Conservation (phyloP, 2,329 filamentous ascomycete genomes). For the Venturia pyrina region DNA sequence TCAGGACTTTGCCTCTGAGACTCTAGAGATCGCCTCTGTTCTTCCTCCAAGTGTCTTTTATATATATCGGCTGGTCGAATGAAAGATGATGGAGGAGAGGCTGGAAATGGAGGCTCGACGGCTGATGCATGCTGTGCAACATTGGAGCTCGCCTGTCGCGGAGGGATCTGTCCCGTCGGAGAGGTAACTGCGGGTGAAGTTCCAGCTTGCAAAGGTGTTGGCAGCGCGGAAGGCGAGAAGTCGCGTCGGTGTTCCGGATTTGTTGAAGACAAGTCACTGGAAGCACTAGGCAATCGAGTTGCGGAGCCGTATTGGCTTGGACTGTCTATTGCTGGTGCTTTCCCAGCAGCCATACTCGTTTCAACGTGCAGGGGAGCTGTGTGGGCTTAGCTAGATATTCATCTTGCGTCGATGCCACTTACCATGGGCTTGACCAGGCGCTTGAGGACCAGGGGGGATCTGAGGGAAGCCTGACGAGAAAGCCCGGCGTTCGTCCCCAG, state of each 20-base stretch:
- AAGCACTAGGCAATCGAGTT: constrained; percentile 19
- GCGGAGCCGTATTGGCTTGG: background rate
- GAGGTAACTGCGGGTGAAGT: constrained; percentile 23
- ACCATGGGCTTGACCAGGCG: background rate
- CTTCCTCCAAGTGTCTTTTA: constrained; percentile 55
- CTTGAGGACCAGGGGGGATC: background rate
- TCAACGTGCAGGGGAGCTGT: constrained; percentile 9
- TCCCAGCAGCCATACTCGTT: constrained; percentile 12
- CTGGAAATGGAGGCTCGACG: background rate
- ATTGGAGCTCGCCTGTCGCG: background rate
- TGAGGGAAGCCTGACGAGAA: constrained; percentile 27
- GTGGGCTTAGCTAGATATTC: background rate
- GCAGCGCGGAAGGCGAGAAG: constrained; percentile 44
- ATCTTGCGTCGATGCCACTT: background rate
- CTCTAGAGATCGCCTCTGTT: constrained; percentile 44
- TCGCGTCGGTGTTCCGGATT: constrained; percentile 35
- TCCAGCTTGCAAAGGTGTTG: constrained; percentile 37
- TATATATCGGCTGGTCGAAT: constrained; percentile 71
- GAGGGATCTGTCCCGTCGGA: background rate
- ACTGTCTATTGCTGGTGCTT: constrained; percentile 13
- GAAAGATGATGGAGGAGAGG: constrained; percentile 34
- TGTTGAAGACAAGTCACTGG: constrained; percentile 17
- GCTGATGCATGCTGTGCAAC: constrained; percentile 3
- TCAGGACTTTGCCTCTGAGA: constrained; percentile 49
- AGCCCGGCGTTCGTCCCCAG: constrained; percentile 41